Percentiles rank a stretch among this genome's conserved stretches.
Evolutionary conservation across 2,329 filamentous ascomycete species (phyloP).

Genomic region (Sordariomycetes sp.): DNA sequence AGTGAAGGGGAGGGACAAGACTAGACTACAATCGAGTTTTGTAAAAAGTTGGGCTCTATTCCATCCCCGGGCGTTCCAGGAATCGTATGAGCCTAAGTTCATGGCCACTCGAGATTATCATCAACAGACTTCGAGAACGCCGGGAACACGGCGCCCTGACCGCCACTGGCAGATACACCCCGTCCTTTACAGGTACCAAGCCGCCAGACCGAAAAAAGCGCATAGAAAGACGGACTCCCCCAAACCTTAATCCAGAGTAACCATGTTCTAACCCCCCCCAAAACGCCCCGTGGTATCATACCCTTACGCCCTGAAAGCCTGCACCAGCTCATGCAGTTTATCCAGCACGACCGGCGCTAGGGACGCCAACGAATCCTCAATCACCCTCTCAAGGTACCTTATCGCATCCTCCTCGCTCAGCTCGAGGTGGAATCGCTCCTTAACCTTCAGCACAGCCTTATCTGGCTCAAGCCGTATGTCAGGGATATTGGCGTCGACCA

Average conservation of each 20-base stretch:
- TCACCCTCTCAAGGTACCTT: slow-evolving; percentile 72
- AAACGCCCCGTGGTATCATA: neutral
- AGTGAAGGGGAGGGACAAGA: no score
- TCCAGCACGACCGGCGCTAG: slow-evolving; percentile 92
- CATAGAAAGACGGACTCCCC: neutral
- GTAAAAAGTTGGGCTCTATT: no score
- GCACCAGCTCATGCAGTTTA: slow-evolving; percentile 83
- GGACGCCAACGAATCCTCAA: slow-evolving; percentile 81
- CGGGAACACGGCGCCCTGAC: no score
- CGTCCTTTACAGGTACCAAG: no score
- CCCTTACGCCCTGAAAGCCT: slow-evolving; percentile 65
- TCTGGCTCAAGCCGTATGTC: slow-evolving; percentile 88
- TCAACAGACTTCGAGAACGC: no score
- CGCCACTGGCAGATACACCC: no score
- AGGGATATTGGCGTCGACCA: slow-evolving; percentile 95
- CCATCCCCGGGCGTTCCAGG: no score
- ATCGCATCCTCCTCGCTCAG: slow-evolving; percentile 88
- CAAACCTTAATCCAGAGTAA: neutral
- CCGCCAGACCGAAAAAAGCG: no score
- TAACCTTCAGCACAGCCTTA: slow-evolving; percentile 87
- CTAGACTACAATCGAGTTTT: no score
- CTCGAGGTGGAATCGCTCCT: slow-evolving; percentile 87
- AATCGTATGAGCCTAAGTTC: no score
- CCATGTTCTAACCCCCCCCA: neutral
- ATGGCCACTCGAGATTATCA: no score